Percentiles rank a stretch among this genome's conserved stretches.
Evolutionary conservation across 2,329 filamentous ascomycete species (phyloP).

Genomic region (Pestalotiopsis sp.): DNA sequence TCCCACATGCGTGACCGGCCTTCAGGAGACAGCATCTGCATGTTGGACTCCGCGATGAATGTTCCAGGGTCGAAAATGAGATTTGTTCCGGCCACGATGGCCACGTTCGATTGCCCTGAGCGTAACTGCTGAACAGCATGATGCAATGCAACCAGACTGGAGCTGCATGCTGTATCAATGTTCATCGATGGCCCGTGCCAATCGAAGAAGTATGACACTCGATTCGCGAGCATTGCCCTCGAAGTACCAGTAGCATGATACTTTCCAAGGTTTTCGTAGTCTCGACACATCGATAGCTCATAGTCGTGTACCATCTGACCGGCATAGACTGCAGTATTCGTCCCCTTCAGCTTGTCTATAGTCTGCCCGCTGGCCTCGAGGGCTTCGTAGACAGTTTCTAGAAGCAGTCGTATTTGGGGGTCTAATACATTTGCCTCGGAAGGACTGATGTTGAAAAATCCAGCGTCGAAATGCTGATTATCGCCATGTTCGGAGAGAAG

Average conservation of each 20-base stretch:
- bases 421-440: slow-evolving; percentile 1
- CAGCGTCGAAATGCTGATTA: slow-evolving; percentile 24
- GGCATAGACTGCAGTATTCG: slow-evolving; percentile 19
- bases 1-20: slow-evolving; percentile 38
- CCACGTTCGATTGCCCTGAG: slow-evolving; percentile 19
- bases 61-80: slow-evolving; percentile 11
- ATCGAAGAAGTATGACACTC: slow-evolving; percentile 7
- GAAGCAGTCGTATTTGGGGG: background rate
- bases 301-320: slow-evolving; percentile 15
- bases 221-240: background rate
- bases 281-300: background rate
- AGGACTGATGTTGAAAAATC: slow-evolving; percentile 28
- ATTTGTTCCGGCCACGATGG: slow-evolving; percentile 13
- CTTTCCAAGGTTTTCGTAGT: background rate
- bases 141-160: slow-evolving; percentile 30
- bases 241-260: background rate
- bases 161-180: slow-evolving; percentile 35
- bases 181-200: slow-evolving; percentile 19
- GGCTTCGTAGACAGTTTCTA: background rate
- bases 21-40: slow-evolving; percentile 26
- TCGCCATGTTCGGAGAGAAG: slow-evolving; percentile 26
- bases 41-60: slow-evolving; percentile 18
- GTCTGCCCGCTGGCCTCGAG: slow-evolving; percentile 18
- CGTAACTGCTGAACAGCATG: slow-evolving; percentile 26
- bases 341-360: slow-evolving; percentile 17